phyloP scores from a whole-genome alignment of 1,284 basidiomycete genomes.

The Lentinus polychrous region DNA sequence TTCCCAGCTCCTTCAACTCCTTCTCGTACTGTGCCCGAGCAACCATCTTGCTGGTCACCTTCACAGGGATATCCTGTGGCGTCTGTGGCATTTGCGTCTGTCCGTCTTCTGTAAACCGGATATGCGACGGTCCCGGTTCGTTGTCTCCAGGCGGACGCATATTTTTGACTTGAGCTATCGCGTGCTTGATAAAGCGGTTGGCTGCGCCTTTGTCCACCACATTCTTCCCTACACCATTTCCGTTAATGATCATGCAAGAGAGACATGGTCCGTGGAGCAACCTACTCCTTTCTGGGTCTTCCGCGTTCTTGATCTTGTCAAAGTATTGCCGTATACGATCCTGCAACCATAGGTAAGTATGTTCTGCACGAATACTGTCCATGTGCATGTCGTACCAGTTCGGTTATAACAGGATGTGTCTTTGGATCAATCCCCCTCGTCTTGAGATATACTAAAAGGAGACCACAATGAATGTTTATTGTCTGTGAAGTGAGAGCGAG shows the following conservation, averaged over 20 bases:
- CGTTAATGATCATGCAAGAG: background rate
- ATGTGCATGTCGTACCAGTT: conserved; percentile 46
- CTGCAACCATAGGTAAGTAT: conserved; percentile 28
- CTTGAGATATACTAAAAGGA: conserved; percentile 63
- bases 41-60: conserved; percentile 62
- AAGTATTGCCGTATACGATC: conserved; percentile 73
- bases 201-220: conserved; percentile 73
- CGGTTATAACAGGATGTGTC: conserved; percentile 64
- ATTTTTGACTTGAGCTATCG: conserved; percentile 49
- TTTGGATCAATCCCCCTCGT: conserved; percentile 70
- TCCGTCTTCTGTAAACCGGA: conserved; percentile 17
- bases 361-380: background rate
- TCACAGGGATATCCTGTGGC: conserved; percentile 38
- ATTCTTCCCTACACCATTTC: conserved; percentile 32
- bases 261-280: conserved; percentile 4
- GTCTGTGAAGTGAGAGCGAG: conserved; percentile 4
- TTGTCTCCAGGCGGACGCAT: conserved; percentile 19
- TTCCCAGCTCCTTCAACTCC: conserved; percentile 37
- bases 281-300: conserved; percentile 58
- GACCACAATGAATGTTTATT: background rate
- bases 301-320: conserved; percentile 69
- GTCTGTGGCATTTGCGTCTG: conserved; percentile 1
- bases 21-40: conserved; percentile 57
- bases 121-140: conserved; percentile 20
- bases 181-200: conserved; percentile 73